Evolutionary conservation across 2,329 filamentous ascomycete species (phyloP), one percentile per base, ranked within the genome.

Genomic region (Pseudogymnoascus sp.): DNA sequence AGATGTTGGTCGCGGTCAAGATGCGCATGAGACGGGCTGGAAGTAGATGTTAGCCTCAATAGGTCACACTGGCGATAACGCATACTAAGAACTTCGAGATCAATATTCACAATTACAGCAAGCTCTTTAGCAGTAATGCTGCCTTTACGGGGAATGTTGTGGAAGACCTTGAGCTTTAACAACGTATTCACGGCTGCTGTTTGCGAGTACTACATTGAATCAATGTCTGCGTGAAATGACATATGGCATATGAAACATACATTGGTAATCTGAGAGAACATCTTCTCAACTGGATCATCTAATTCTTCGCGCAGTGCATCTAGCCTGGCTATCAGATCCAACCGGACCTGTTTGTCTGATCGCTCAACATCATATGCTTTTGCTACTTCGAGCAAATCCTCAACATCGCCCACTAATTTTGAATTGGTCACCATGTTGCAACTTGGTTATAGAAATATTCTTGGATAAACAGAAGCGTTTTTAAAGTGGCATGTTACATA

Each of bases 1-100:
- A 67, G 29, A 73, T 71, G 61, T 70, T 67, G 13, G 66, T 70
- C 3, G 67, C 67, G n/a, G 67, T 70, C 33, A 72, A 62, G 37
- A 71, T 65, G 37, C 70, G 64, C 68, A 73, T 70, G 48, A 69
- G 64, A 15, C 69, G 68, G 15, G 63, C 70, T 72, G 27, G 7
- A 55, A 12, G 35, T 21, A 25, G 10, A 52, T 31, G 7, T 64
- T 42, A 42, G 39, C 45, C 12, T 63, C 37, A 33, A 48, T 18
- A 12, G 29, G 27, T 5, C 15, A n/a, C 7, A 31, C 27, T 33
- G 45, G 27, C 8, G 9, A 10, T 37, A 12, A 27, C 64, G 63
- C 64, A 36, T 65, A 70, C 69, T 63, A 27, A 69, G 60, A 15
- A 71, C 62, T 37, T 67, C 65, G 60, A 69, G 68, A 59, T 69